Evolutionary conservation across 306 rosid species (phyloP).

Genomic region (Acacia melanoxylon): DNA sequence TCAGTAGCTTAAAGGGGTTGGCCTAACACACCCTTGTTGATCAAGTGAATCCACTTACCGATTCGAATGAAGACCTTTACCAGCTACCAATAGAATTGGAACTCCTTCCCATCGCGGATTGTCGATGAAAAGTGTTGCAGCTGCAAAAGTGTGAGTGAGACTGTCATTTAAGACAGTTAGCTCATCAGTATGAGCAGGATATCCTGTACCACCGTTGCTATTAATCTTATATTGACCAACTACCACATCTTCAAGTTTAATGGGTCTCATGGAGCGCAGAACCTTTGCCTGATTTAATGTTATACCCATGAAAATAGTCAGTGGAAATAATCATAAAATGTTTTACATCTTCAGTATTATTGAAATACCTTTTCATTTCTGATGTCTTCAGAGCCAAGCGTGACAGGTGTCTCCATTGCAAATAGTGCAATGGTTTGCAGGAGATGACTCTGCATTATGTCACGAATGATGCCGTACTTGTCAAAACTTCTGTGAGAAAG

Average conservation of each 20-base stretch:
- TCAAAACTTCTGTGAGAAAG: conserved; percentile 47
- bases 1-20: neutral
- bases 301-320: neutral
- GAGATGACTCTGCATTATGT: conserved; percentile 72
- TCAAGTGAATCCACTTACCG: conserved; percentile 32
- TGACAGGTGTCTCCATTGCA: conserved; percentile 73
- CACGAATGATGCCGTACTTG: conserved; percentile 62
- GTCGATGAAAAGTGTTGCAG: conserved; percentile 59
- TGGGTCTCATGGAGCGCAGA: conserved; percentile 58
- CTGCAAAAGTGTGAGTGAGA: conserved; percentile 70
- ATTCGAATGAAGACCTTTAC: conserved; percentile 66
- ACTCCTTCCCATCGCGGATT: conserved; percentile 75
- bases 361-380: conserved; percentile 63
- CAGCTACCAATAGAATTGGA: conserved; percentile 68
- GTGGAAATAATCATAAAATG: neutral
- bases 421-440: conserved; percentile 62
- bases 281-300: conserved; percentile 57
- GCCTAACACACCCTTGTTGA: neutral
- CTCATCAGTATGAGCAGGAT: conserved; percentile 57
- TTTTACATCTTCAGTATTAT: neutral
- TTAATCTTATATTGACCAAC: conserved; percentile 66
- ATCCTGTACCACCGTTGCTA: conserved; percentile 44
- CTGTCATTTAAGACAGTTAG: conserved; percentile 53
- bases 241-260: conserved; percentile 61
- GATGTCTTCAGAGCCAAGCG: conserved; percentile 65